Conservation (phyloP, 2,329 filamentous ascomycete genomes). For the Ophiostoma triangulosporum region DNA sequence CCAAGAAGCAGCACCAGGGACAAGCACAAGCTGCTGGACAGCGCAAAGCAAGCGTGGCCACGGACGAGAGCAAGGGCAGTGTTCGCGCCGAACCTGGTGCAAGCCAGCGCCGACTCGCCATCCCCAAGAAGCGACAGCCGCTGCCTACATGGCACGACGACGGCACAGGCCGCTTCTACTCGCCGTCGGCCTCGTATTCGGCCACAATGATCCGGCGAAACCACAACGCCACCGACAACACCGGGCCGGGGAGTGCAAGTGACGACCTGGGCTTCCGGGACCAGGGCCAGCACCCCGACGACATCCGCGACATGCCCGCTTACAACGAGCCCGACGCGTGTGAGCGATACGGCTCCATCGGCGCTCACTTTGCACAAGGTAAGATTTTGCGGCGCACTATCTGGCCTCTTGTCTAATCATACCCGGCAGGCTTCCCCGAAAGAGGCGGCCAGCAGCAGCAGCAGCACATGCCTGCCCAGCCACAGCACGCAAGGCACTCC, state of each 20-base stretch:
- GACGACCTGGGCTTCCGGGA: not conserved
- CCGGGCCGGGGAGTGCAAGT: not conserved
- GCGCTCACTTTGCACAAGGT: not conserved
- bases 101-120: constrained; percentile 18
- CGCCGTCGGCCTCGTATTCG: not conserved
- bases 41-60: constrained; percentile 14
- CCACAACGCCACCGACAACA: constrained; percentile 9
- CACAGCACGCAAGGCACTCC: not conserved
- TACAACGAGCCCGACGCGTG: not conserved
- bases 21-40: not conserved
- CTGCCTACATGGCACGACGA: not conserved
- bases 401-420: not conserved
- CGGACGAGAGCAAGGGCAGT: constrained; percentile 18
- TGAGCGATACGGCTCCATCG: not conserved
- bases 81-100: constrained; percentile 14
- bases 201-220: not conserved
- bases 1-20: no score
- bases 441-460: not conserved
- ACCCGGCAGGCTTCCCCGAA: not conserved
- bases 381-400: no score
- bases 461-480: not conserved
- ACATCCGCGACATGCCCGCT: not conserved
- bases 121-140: constrained; percentile 23
- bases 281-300: not conserved
- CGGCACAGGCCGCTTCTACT: constrained; percentile 7